Evolutionary conservation across 768 basidiomycete species (phyloP).

Genomic region (Sistotremastrum niveocremeum): DNA sequence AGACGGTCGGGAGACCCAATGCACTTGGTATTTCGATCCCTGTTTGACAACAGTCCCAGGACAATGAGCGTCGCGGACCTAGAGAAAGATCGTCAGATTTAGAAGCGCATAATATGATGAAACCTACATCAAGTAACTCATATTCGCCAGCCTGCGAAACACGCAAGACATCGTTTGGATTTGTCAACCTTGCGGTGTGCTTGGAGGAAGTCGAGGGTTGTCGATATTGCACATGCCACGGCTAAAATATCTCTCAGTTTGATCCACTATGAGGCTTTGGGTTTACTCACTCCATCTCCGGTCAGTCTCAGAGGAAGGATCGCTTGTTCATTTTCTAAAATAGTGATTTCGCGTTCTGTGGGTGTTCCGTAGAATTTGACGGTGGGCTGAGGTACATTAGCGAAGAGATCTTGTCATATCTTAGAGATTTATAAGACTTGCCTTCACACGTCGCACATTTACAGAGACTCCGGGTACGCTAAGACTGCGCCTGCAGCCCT

Average conservation of each 20-base stretch:
- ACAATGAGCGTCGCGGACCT: constrained; percentile 81
- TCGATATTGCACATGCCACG: constrained; percentile 77
- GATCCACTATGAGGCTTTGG: too few species aligned
- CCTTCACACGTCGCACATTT: constrained; percentile 72
- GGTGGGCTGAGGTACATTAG: constrained; percentile 45
- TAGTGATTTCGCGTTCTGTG: constrained; percentile 39
- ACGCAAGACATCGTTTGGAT: constrained; percentile 57
- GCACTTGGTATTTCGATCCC: constrained; percentile 54
- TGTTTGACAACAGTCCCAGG: constrained; percentile 52
- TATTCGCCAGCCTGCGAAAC: constrained; percentile 71
- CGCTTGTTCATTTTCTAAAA: constrained; percentile 63
- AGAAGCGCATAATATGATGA: constrained; percentile 1
- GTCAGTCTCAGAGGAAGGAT: constrained; percentile 74
- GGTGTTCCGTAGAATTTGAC: constrained; percentile 70
- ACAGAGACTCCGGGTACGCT: constrained; percentile 69
- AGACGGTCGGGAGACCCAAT: constrained; percentile 69
- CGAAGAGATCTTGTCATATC: not conserved
- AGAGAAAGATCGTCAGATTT: not conserved
- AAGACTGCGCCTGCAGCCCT: constrained; percentile 70
- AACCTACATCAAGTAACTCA: constrained; percentile 51
- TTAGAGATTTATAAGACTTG: constrained; percentile 19
- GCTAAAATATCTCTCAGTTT: constrained; percentile 29
- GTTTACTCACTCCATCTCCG: constrained; percentile 64
- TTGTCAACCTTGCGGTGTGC: constrained; percentile 29
- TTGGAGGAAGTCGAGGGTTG: constrained; percentile 28